Evolutionary conservation across 371 early-diverging fungal species (phyloP), one percentile per base, ranked within the genome.

Genomic region (Rhizopus sp.): DNA sequence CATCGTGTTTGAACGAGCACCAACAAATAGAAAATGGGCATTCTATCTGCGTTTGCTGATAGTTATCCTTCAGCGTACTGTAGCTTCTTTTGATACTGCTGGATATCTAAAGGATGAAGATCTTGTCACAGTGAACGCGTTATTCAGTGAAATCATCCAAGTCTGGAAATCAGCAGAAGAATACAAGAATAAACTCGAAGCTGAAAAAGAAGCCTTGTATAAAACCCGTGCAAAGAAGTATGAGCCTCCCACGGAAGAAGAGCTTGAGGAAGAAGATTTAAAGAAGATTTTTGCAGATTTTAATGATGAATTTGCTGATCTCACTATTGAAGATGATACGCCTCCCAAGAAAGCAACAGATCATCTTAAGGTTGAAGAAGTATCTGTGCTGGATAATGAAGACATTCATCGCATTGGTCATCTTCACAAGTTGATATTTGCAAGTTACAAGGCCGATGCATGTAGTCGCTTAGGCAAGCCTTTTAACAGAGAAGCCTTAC

Each of bases 241-340:
- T 44, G 80, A 85, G 23, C 77, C 87, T 48, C 60, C 75, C 23
- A 84, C 85, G 13, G 90, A 89, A 30, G 92, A 91, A 55, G 89
- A 88, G 38, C 72, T 82, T 1, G 89, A 90, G 30, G 91, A 89
- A 57, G 72, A 69, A 42, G 86, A 92, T 50, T 72, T 91, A 53
- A 75, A 72, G 47, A 85, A 87, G 55, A 75, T 86, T 41, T 94
- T 95, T 81, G 93, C 92, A 3, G 89, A 90, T 58, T 90, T 84
- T 61, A 76, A 81, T 23, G 81, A 85, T 39, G 84, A 81, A 39
- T 85, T 84, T 55, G 78, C 60, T n/a, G 80, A 77, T 53, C 52
- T 79, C 17, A 40, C 35, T 23, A 16, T 55, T 17, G 70, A 84
- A 64, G 64, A 68, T 42, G 32, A 60, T 4, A 72, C 55, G 9